These are phyloP conservation scores for Diaporthe ilicicola DNA, from an alignment of 2,329 filamentous ascomycete species.

Conservation along the genomic window DNA sequence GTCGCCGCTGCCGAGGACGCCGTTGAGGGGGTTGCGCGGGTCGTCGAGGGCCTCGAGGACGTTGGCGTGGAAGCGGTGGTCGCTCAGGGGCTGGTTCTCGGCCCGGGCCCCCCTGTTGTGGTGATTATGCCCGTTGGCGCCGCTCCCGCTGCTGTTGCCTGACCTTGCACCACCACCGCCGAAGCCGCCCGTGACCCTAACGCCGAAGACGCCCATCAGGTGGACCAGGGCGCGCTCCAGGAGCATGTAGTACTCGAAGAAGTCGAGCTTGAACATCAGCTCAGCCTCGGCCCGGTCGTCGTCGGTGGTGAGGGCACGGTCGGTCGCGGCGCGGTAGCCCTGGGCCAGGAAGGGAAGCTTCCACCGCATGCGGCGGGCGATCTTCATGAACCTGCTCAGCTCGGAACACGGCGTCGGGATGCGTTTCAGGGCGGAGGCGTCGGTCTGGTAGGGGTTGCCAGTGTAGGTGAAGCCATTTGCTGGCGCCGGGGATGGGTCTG, in stretches of 20 bases:
- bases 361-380: constrained; percentile 69
- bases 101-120: constrained; percentile 25
- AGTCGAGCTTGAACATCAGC: constrained; percentile 80
- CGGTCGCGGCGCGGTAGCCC: constrained; percentile 62
- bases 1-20: constrained; percentile 61
- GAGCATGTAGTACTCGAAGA: constrained; percentile 79
- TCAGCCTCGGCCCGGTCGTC: constrained; percentile 56
- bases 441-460: not conserved
- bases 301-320: constrained; percentile 46
- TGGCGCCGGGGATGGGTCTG: not conserved
- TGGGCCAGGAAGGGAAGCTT: constrained; percentile 68
- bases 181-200: constrained; percentile 55
- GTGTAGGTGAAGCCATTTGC: not conserved
- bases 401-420: constrained; percentile 44
- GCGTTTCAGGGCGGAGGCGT: constrained; percentile 22
- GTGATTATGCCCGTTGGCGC: not conserved
- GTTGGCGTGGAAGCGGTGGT: constrained; percentile 71
- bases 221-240: constrained; percentile 76
- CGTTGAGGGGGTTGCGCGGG: constrained; percentile 63
- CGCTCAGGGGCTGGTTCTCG: constrained; percentile 15
- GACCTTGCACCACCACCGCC: not conserved
- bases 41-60: constrained; percentile 70
- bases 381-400: constrained; percentile 66
- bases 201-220: constrained; percentile 69
- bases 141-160: not conserved